Percentiles rank a stretch among this genome's conserved stretches.
phyloP scores from a whole-genome alignment of 2,329 filamentous ascomycete species.

The Purpureocillium takamizusanense region DNA sequence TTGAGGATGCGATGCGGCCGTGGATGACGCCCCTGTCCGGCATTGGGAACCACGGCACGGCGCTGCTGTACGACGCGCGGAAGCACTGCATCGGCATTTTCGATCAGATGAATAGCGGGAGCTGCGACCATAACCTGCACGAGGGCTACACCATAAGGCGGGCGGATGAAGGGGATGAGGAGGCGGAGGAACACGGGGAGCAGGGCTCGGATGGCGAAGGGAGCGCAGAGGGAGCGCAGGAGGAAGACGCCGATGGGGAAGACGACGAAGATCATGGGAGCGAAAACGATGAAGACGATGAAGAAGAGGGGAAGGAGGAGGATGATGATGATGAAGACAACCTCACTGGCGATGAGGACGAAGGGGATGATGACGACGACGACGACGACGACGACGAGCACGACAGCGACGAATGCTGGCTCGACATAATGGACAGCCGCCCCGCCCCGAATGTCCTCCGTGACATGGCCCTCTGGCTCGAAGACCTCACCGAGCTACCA shows the following conservation, averaged over 20 bases:
- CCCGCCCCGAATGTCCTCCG: slow-evolving; percentile 1
- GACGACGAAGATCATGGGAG: no score
- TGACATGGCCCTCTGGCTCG: neutral
- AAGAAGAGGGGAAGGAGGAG: neutral
- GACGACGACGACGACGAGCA: neutral
- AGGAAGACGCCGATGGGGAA: no score
- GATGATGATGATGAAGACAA: neutral
- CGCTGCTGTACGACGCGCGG: slow-evolving; percentile 17
- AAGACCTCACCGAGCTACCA: neutral
- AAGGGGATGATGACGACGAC: no score
- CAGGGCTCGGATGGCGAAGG: no score
- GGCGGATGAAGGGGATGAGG: no score
- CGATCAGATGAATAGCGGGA: slow-evolving; percentile 1
- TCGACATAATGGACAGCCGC: neutral
- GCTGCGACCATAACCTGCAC: neutral
- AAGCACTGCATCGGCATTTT: slow-evolving; percentile 15
- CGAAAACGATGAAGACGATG: neutral
- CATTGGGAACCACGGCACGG: slow-evolving; percentile 14
- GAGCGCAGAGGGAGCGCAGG: no score
- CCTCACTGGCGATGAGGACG: no score
- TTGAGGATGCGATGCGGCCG: slow-evolving; percentile 14
- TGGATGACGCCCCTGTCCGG: slow-evolving; percentile 14
- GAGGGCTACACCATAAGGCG: neutral
- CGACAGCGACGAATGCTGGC: neutral
- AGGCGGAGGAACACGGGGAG: no score